Conservation (phyloP, 2,329 filamentous ascomycete species). For the Paraphaeosphaeria sporulosa region DNA sequence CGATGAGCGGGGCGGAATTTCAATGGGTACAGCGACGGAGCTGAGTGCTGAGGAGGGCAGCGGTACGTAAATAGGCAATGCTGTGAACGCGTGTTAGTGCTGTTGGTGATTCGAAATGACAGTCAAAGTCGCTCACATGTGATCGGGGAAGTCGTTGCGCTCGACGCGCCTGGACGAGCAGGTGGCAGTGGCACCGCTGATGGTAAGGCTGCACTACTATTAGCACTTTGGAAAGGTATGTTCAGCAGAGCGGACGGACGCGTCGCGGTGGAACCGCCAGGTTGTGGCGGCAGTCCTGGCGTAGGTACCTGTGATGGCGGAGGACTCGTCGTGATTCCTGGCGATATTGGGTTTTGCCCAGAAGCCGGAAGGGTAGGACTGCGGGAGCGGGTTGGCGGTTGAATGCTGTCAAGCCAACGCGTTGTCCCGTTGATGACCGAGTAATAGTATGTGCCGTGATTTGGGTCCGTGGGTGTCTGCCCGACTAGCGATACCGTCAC, state of each 20-base stretch:
- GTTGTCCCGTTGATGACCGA: conserved; percentile 44
- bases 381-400: conserved; percentile 35
- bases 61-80: neutral
- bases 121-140: neutral
- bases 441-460: conserved; percentile 43
- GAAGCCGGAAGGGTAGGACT: conserved; percentile 16
- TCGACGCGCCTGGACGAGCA: conserved; percentile 4
- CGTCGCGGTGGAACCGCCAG: neutral
- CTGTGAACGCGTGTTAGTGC: neutral
- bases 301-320: neutral
- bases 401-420: conserved; percentile 38
- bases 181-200: neutral
- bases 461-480: conserved; percentile 31
- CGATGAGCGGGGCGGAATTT: conserved; percentile 14
- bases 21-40: neutral
- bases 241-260: neutral
- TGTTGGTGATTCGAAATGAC: neutral
- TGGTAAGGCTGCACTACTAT: neutral
- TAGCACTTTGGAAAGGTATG: neutral
- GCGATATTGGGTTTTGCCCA: neutral
- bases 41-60: neutral
- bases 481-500: conserved; percentile 43
- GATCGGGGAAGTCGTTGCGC: neutral
- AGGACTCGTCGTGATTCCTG: neutral
- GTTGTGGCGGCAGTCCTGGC: neutral